Base-by-base conservation (phyloP, 805 yeast species). In the Saccharomycopsis fibuligera region DNA sequence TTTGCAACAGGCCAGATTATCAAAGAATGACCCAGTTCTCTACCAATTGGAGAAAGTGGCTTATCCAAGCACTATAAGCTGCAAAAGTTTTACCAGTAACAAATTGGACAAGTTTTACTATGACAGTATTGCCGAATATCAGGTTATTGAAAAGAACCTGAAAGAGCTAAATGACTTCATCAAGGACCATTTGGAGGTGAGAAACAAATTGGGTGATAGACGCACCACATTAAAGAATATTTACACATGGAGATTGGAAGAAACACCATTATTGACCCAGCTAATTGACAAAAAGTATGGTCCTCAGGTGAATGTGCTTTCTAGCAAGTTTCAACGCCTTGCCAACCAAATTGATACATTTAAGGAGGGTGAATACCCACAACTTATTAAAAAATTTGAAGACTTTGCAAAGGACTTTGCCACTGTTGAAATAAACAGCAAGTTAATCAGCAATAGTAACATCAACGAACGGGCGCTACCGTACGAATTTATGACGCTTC, bases 331-430 rank as follows among this genome's bases (percentile, higher is more conserved):
- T 36, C 5, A 5, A 3, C 10, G 17, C 5, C 4, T 23, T 4
- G 9, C n/a, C 5, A 16, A 47, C 10, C 12, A 42, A 31, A 31
- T 43, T 21, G n/a, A 25, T 4, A 12, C 27, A 4, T 45, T 27
- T 30, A 33, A 30, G 21, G 8, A 5, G 16, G 30, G 17, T 12
- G 17, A 12, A 16, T 29, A 19, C 21, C 4, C n/a, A n/a, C 8
- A 9, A 9, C 37, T 42, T 31, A n/a, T 17, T 8, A 78, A 70
- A 43, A 79, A 68, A 61, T 76, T 79, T 24, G 74, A 73, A 35
- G 67, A 68, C 27, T 75, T 75, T 5, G 73, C 81, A 1, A 68
- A 69, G 46, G 81, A 76, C 37, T 58, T 83, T 55, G 87, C 82
- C 54, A 66, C 68, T 22, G 56, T 84, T 10, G 88, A 83, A 31